phyloP scores from a whole-genome alignment of 371 early-diverging fungal species.

The Mortierella sp. region DNA sequence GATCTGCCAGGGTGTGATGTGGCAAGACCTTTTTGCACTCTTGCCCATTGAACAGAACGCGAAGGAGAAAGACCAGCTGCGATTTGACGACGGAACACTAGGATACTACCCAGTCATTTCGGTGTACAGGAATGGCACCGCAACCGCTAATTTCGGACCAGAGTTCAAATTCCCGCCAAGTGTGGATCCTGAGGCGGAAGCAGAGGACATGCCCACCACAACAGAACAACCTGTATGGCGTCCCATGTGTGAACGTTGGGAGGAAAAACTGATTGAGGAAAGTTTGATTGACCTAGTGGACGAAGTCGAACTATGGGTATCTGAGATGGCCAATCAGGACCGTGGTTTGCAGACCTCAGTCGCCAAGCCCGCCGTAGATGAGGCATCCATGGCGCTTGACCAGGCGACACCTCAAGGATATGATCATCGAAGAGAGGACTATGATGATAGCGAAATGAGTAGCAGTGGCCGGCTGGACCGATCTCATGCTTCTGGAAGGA shows the following conservation, averaged over 20 bases:
- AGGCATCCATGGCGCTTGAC: not conserved
- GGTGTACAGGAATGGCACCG: constrained; percentile 72
- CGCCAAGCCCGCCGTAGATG: not conserved
- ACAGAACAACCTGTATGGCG: constrained; percentile 55
- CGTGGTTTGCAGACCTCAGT: constrained; percentile 7
- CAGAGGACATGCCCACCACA: constrained; percentile 19
- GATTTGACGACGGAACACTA: constrained; percentile 73
- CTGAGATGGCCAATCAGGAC: constrained; percentile 27
- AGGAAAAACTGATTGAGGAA: constrained; percentile 73
- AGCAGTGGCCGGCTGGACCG: constrained; percentile 19
- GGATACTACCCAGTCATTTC: constrained; percentile 79
- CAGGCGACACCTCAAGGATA: constrained; percentile 8
- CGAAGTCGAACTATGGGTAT: constrained; percentile 64
- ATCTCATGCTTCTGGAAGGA: not conserved
- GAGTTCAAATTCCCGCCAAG: constrained; percentile 69
- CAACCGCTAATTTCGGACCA: constrained; percentile 76
- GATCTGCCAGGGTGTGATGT: constrained; percentile 71
- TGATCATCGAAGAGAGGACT: constrained; percentile 7
- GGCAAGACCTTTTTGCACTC: constrained; percentile 67
- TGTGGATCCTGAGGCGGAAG: constrained; percentile 55
- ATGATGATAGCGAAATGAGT: constrained; percentile 33
- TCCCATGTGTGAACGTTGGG: constrained; percentile 69
- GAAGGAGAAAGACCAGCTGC: constrained; percentile 59
- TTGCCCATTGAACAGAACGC: constrained; percentile 58
- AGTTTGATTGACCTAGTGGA: constrained; percentile 74